Percentiles rank a stretch among this genome's conserved stretches.
phyloP scores from a whole-genome alignment of 1,139 yeast genomes.

The Yamadazyma jaroonii region DNA sequence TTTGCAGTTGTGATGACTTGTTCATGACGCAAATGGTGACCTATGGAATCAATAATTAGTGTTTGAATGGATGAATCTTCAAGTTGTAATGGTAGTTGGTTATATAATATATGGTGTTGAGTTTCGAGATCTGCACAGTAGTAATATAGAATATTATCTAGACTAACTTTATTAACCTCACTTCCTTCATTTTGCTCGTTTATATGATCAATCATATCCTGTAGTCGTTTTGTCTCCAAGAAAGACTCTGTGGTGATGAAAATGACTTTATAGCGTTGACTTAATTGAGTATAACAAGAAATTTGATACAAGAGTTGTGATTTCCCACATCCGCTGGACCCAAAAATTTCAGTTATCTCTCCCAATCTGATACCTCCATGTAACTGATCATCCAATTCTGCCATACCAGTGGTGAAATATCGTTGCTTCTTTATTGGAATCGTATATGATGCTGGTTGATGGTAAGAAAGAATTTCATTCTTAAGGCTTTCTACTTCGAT shows the following conservation, averaged over 20 bases:
- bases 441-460: no score
- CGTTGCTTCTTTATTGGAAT: no score
- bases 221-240: conserved; percentile 61
- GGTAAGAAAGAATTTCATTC: background rate
- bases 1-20: conserved; percentile 34
- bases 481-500: conserved; percentile 35
- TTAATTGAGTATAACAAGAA: conserved; percentile 52
- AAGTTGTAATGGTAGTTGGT: conserved; percentile 64
- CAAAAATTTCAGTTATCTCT: conserved; percentile 74
- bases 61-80: conserved; percentile 43
- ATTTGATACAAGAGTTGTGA: conserved; percentile 73
- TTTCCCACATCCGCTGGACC: conserved; percentile 84
- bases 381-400: conserved; percentile 50
- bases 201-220: conserved; percentile 18
- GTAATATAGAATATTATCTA: conserved; percentile 56
- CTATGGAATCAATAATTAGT: conserved; percentile 77
- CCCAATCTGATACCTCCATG: conserved; percentile 72
- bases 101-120: conserved; percentile 70
- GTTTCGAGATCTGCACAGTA: conserved; percentile 68
- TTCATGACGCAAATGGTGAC: conserved; percentile 78
- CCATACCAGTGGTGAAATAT: conserved; percentile 49
- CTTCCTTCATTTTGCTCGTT: conserved; percentile 13
- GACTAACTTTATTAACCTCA: conserved; percentile 29
- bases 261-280: conserved; percentile 39
- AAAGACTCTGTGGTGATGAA: conserved; percentile 77